Evolutionary conservation across 345 rosid species (phyloP), one percentile per base, ranked within the genome.

Genomic region (Salix caprea): DNA sequence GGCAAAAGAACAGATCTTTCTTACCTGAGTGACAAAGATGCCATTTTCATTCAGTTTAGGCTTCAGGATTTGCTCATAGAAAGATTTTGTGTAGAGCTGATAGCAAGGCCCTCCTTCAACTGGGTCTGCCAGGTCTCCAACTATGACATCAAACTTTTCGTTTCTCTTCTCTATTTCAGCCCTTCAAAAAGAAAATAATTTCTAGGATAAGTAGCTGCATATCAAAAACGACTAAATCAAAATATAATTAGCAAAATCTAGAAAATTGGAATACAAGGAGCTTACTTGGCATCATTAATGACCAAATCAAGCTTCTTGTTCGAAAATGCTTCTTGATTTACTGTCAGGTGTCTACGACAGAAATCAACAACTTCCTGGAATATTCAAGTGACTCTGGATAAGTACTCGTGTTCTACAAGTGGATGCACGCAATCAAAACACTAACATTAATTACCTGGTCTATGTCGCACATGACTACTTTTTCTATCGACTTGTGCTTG

Each of bases 41-140:
- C 99, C 99, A 82, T 84, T 85, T 16, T 84, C 86, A 56, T 66
- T 86, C 78, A 95, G 97, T 81, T 84, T 95, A 32, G 97, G 92
- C 89, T 93, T 95, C 73, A 95, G 87, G 62, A 88, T 86, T 48
- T 70, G 74, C 85, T 93, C 87, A 48, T 95, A 95, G 86, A 95
- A 95, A 37, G 97, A 86, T 83, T 95, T 93, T 37, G 99, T 95
- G 85, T 95, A 95, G 73, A 95, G 99, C 74, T 95, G 93, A 86
- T 92, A 95, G 84, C 99, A 95, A 28, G 99, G 97, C 21, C 99
- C 97, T 62, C 97, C 97, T 87, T 93, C 97, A 44, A 95, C 97
- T 36, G 99, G 99, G 71, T 95, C 99, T 2, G 99, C 97, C 48
- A 95, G 82, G 80, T 95, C 99, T 77, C 99, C 99, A n/a, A 92